Conservation (phyloP, 371 early-diverging fungal genomes). For the Haplosporangium sp. region DNA sequence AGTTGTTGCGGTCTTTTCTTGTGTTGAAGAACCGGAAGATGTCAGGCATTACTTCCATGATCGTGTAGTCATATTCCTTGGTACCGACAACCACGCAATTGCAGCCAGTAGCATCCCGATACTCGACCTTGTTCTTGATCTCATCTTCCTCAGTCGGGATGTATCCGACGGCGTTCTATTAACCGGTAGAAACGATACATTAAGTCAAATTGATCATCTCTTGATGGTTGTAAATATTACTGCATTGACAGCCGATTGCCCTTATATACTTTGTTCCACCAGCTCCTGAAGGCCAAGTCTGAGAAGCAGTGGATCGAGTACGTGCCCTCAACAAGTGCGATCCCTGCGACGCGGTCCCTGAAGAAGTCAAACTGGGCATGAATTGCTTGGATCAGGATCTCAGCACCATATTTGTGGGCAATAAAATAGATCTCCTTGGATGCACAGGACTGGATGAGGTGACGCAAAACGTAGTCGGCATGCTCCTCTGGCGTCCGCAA, state of each 20-base stretch:
- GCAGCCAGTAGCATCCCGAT: slow-evolving; percentile 12
- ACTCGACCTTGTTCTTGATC: slow-evolving; percentile 24
- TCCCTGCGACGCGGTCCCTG: slow-evolving; percentile 36
- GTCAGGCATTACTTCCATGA: slow-evolving; percentile 23
- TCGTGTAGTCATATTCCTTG: slow-evolving; percentile 18
- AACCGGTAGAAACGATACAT: background rate
- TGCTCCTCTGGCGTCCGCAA: slow-evolving; percentile 33
- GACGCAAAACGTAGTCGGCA: slow-evolving; percentile 25
- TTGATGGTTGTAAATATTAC: background rate
- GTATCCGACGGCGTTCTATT: slow-evolving; percentile 35
- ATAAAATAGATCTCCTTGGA: slow-evolving; percentile 34
- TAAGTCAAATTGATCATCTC: background rate
- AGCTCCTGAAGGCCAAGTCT: slow-evolving; percentile 16
- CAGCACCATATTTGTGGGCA: slow-evolving; percentile 44
- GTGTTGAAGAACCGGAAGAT: slow-evolving; percentile 27
- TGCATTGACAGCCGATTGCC: background rate
- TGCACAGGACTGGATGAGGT: slow-evolving; percentile 21
- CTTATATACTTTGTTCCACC: slow-evolving; percentile 36
- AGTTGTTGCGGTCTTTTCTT: slow-evolving; percentile 23
- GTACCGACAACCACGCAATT: slow-evolving; percentile 24
- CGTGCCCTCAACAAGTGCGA: slow-evolving; percentile 28
- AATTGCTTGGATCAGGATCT: slow-evolving; percentile 25
- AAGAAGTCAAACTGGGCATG: slow-evolving; percentile 30
- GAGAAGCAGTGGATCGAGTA: slow-evolving; percentile 22
- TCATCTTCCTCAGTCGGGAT: slow-evolving; percentile 11